These are phyloP conservation scores for Linnemannia exigua DNA, from an alignment of 192 early-diverging fungal species.

Conservation along the genomic window DNA sequence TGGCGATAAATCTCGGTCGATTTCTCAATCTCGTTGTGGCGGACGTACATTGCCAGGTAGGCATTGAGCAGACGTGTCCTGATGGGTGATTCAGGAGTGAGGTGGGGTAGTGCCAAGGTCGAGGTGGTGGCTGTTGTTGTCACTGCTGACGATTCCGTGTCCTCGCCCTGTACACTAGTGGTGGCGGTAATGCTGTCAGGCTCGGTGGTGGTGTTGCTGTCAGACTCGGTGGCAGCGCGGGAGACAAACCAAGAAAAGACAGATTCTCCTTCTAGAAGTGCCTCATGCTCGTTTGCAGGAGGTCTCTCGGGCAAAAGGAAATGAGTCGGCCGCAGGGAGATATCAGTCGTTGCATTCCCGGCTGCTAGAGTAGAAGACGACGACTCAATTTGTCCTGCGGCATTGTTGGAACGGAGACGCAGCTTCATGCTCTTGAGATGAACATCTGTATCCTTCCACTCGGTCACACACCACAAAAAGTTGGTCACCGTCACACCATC, in stretches of 20 bases:
- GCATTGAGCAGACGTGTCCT: slow-evolving; percentile 71
- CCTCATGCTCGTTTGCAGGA: slow-evolving; percentile 37
- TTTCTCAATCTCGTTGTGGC: slow-evolving; percentile 64
- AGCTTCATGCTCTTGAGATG: slow-evolving; percentile 31
- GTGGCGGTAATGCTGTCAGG: too few species aligned
- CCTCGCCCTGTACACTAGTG: too few species aligned
- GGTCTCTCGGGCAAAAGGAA: slow-evolving; percentile 25
- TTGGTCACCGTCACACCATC: slow-evolving; percentile 75
- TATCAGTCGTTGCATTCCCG: slow-evolving; percentile 14
- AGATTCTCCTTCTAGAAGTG: slow-evolving; percentile 42
- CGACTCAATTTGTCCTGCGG: slow-evolving; percentile 1
- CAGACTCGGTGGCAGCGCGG: slow-evolving; percentile 56
- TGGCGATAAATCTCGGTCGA: slow-evolving; percentile 63
- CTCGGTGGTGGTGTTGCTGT: slow-evolving; percentile 13
- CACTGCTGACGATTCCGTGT: not conserved
- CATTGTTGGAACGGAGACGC: slow-evolving; percentile 1
- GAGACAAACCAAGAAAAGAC: slow-evolving; percentile 56
- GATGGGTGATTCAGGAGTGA: slow-evolving; percentile 56
- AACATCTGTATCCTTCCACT: slow-evolving; percentile 59
- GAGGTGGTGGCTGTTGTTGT: not conserved
- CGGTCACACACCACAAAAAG: slow-evolving; percentile 78
- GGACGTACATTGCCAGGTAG: slow-evolving; percentile 69
- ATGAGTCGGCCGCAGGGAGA: slow-evolving; percentile 24
- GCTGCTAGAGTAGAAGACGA: not conserved
- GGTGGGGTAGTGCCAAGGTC: slow-evolving; percentile 36